Conservation (phyloP, 805 yeast genomes). For the Metschnikowia similis region DNA sequence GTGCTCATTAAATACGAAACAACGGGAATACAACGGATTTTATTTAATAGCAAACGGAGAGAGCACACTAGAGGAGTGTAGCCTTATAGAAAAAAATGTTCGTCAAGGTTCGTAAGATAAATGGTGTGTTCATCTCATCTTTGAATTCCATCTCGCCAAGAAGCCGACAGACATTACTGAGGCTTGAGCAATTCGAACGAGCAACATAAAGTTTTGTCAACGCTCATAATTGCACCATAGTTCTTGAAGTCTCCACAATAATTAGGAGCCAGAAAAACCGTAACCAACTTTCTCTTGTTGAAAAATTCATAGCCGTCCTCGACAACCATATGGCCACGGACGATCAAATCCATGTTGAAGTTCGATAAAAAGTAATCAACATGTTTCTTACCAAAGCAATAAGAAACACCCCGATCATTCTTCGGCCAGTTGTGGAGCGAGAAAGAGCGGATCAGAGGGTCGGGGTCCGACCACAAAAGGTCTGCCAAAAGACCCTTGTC, state of each 20-base stretch:
- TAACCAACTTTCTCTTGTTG: constrained; percentile 67
- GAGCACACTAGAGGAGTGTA: not conserved
- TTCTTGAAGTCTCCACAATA: constrained; percentile 79
- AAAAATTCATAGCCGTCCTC: constrained; percentile 86
- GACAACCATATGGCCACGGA: constrained; percentile 86
- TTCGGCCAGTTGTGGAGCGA: constrained; percentile 61
- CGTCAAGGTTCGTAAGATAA: constrained; percentile 5
- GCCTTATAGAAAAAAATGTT: not conserved
- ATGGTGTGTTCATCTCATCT: not conserved
- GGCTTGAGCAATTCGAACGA: constrained; percentile 71
- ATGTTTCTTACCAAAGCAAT: constrained; percentile 68
- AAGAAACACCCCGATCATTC: constrained; percentile 80
- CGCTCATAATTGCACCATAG: constrained; percentile 78
- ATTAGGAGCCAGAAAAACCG: constrained; percentile 79
- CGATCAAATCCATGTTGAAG: constrained; percentile 72
- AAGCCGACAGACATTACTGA: constrained; percentile 10
- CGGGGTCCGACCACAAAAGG: constrained; percentile 82
- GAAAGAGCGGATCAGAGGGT: constrained; percentile 34
- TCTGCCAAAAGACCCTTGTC: constrained; percentile 76
- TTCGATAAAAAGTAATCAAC: constrained; percentile 64
- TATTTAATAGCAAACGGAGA: constrained; percentile 1
- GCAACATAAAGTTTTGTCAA: constrained; percentile 62
- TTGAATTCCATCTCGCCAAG: not conserved
- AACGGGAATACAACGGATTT: constrained; percentile 1
- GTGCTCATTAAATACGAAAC: not conserved